A percentile compares a stretch with the other conserved stretches of the same genome.
phyloP scores from a whole-genome alignment of 345 rosid species.

The Eucalyptus curtisii region DNA sequence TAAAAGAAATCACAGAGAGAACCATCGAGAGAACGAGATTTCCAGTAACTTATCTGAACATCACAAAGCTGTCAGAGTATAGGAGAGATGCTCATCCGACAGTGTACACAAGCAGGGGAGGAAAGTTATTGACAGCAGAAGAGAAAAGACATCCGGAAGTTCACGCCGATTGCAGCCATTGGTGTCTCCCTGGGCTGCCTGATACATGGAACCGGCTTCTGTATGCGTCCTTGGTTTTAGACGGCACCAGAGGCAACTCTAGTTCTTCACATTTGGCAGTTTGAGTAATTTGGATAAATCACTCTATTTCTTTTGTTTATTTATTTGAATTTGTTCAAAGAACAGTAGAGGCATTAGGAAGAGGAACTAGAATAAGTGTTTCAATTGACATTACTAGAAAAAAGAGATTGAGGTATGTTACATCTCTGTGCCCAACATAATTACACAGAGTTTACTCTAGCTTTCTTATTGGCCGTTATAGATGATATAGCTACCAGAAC shows the following conservation, averaged over 20 bases:
- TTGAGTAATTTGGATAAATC: neutral
- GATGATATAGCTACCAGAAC: neutral
- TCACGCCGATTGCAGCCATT: constrained; percentile 43
- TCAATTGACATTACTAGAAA: neutral
- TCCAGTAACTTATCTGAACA: constrained; percentile 20
- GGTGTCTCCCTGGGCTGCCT: constrained; percentile 58
- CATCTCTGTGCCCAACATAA: neutral
- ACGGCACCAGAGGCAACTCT: neutral
- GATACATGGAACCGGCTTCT: constrained; percentile 45
- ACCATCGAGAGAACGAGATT: constrained; percentile 12
- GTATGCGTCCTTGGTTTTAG: constrained; percentile 18
- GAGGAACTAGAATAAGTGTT: neutral
- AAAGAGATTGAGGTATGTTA: neutral
- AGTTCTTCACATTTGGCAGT: neutral
- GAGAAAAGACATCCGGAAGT: neutral
- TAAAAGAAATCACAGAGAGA: constrained; percentile 7
- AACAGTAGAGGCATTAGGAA: neutral
- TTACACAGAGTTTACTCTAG: neutral
- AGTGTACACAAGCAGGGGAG: constrained; percentile 15
- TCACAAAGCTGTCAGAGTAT: constrained; percentile 22
- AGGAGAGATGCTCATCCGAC: constrained; percentile 40
- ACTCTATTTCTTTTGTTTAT: too few species aligned
- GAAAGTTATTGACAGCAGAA: neutral
- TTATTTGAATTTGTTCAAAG: neutral
- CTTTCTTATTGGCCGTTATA: neutral